Conservation (phyloP, 768 basidiomycete genomes). For the Tylopilus plumbeoviolaceoides region DNA sequence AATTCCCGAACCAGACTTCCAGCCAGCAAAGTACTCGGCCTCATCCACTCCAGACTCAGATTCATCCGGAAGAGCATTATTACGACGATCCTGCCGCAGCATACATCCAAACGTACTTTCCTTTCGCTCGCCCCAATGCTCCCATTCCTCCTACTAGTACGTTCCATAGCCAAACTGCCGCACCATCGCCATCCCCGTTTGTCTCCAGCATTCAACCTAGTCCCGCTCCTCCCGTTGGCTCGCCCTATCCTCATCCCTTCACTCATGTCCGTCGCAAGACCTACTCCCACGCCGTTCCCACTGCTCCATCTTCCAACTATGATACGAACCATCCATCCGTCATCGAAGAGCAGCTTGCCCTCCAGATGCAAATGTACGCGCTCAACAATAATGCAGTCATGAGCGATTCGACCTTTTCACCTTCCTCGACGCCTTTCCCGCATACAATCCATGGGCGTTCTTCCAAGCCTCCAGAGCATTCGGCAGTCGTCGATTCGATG, state of each 20-base stretch:
- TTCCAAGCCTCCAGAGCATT: constrained; percentile 52
- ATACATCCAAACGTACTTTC: constrained; percentile 57
- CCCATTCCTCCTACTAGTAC: constrained; percentile 83
- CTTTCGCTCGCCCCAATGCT: constrained; percentile 62
- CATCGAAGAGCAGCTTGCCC: constrained; percentile 66
- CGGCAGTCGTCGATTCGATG: constrained; percentile 43
- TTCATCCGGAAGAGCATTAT: constrained; percentile 55
- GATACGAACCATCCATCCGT: constrained; percentile 43
- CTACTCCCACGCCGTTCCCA: constrained; percentile 38
- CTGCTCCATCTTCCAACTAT: constrained; percentile 37
- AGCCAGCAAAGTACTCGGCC: constrained; percentile 30
- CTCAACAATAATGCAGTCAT: constrained; percentile 60
- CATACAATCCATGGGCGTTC: constrained; percentile 73
- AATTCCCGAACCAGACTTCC: constrained; percentile 14
- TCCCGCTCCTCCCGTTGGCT: constrained; percentile 57
- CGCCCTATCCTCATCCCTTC: constrained; percentile 79
- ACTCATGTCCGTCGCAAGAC: constrained; percentile 61
- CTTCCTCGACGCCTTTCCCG: constrained; percentile 72
- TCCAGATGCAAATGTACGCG: constrained; percentile 77
- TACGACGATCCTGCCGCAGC: constrained; percentile 59
- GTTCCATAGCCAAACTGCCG: constrained; percentile 69
- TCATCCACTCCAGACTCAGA: constrained; percentile 36
- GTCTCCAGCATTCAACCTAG: constrained; percentile 51
- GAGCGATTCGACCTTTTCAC: constrained; percentile 74
- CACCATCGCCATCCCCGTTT: constrained; percentile 68